Evolutionary conservation across 257 asterid species (phyloP).

Genomic region (Anisodus tanguticus): DNA sequence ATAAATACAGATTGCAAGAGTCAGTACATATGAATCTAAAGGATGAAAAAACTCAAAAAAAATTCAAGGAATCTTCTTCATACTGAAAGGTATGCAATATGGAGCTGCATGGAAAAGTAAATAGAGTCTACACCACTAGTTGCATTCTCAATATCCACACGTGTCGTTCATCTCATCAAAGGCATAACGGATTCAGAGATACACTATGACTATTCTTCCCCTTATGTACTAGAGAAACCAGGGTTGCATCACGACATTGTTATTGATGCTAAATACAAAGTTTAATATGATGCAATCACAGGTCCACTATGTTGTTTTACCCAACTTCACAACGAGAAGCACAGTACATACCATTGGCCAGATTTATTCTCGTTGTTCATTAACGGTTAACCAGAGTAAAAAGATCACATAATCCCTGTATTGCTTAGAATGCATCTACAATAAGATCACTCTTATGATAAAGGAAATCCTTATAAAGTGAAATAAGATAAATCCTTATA

Average conservation of each 20-base stretch:
- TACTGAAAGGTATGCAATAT: neutral
- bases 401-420: slow-evolving; percentile 6
- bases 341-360: neutral
- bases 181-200: neutral
- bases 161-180: neutral
- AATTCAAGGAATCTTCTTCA: neutral
- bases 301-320: neutral
- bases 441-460: neutral
- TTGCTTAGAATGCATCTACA: neutral
- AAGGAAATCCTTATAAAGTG: neutral
- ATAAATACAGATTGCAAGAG: slow-evolving; percentile 33
- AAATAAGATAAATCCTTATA: neutral
- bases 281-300: slow-evolving; percentile 5
- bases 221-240: slow-evolving; percentile 15
- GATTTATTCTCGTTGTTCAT: neutral
- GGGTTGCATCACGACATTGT: neutral
- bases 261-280: slow-evolving; percentile 23
- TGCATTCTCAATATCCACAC: neutral
- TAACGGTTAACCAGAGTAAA: neutral
- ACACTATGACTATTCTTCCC: neutral
- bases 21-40: neutral
- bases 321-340: slow-evolving; percentile 15
- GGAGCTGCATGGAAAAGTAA: neutral
- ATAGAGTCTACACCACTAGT: neutral
- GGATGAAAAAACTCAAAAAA: neutral